Base-by-base conservation (phyloP, 441 rosid species). In the Cnidoscolus chayamansa region DNA sequence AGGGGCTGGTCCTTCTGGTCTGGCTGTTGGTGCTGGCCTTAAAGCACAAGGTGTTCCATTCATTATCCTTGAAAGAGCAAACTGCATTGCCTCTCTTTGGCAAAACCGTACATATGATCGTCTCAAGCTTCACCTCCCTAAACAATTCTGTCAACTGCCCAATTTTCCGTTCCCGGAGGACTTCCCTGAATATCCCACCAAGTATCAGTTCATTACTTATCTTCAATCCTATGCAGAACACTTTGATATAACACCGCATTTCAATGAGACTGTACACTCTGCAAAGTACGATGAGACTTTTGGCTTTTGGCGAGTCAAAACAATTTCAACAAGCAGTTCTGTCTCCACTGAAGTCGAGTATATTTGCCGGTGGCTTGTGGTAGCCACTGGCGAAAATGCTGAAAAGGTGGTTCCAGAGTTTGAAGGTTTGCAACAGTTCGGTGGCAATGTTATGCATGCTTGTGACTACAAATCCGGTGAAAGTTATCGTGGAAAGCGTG, bases 1-100 rank as follows among this genome's bases (percentile, higher is more conserved):
- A 19, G 98, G 98, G 0, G 94, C 93, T 0, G 98, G 97, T 0
- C 98, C 97, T n/a, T 93, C 98, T 0, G 98, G 98, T 10, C 67
- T 90, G 1, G 92, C 95, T 0, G 91, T 85, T 0, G 92, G 79
- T 0, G 89, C 95, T 0, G 77, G 90, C 73, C 84, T 93, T 10
- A 87, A 81, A 76, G 68, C 63, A 0, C 83, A 84, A 74, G 95
- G 87, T 4, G 97, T 93, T 3, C 97, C 98, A 5, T 89, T 87
- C 72, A 77, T 91, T 51, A 77, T 93, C 75, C 89, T 93, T 0
- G 98, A 93, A 80, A 71, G 97, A 71, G 89, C 90, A 11, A 78
- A 88, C 54, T 88, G 94, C 81, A 84, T 93, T 63, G 98, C 97
- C 37, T 90, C 98, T 47, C 82, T 89, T 5, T 93, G 98, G 98